Percentiles rank a stretch among this genome's conserved stretches.
Conservation (phyloP, 2,329 filamentous ascomycete genomes). For the Capronia epimyces region DNA sequence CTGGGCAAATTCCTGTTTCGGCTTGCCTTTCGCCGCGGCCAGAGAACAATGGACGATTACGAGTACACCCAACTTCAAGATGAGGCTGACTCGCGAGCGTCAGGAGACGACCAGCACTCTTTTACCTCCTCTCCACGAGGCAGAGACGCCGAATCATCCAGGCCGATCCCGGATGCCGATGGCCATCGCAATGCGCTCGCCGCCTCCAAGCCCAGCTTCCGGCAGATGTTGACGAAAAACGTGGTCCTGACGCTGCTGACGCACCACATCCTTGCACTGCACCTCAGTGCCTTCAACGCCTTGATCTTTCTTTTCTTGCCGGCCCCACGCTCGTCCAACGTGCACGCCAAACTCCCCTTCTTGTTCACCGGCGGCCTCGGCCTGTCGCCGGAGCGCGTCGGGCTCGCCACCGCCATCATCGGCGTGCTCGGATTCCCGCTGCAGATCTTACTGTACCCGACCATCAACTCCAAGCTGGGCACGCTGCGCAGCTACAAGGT, state of each 20-base stretch:
- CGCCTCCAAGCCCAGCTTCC: constrained; percentile 22
- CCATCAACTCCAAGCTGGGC: constrained; percentile 60
- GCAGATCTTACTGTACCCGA: constrained; percentile 66
- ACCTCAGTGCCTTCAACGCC: constrained; percentile 69
- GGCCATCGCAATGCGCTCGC: constrained; percentile 5
- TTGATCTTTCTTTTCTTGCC: constrained; percentile 74
- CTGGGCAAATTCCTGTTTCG: constrained; percentile 36
- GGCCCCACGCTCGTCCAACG: constrained; percentile 53
- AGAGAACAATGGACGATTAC: constrained; percentile 19
- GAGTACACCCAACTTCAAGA: constrained; percentile 36
- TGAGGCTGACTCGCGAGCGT: constrained; percentile 28
- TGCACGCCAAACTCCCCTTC: constrained; percentile 30
- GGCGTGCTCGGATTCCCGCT: constrained; percentile 69
- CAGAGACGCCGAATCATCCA: constrained; percentile 29
- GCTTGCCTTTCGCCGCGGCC: constrained; percentile 27
- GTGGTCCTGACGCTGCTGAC: constrained; percentile 55
- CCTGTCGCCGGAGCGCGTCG: constrained; percentile 64
- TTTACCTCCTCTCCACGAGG: background rate
- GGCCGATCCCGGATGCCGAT: constrained; percentile 25
- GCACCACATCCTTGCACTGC: constrained; percentile 65
- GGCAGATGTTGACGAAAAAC: constrained; percentile 50
- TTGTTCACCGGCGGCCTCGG: constrained; percentile 68
- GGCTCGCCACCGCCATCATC: constrained; percentile 71
- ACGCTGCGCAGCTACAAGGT: constrained; percentile 62
- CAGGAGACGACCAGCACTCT: no score